phyloP scores from a whole-genome alignment of 2,329 filamentous ascomycete species.

The Fusarium sp. region DNA sequence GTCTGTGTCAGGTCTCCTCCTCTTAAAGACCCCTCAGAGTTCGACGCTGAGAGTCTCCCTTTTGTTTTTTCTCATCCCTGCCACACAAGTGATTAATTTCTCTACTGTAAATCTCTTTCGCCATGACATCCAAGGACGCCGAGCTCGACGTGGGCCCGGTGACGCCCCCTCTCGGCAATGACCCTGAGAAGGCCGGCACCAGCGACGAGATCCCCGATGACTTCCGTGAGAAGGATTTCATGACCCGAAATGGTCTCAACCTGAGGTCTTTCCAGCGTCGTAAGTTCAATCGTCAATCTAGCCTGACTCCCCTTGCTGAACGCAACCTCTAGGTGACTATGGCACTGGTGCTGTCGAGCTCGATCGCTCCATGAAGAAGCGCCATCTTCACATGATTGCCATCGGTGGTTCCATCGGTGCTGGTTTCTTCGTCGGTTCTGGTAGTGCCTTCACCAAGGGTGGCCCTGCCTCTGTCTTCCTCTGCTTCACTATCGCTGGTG shows the following conservation, averaged over 20 bases:
- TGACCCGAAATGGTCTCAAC: conserved; percentile 47
- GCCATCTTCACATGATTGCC: conserved; percentile 73
- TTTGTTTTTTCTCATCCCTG: not conserved
- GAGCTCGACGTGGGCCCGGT: conserved; percentile 25
- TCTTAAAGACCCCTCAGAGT: not conserved
- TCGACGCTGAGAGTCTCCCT: not conserved
- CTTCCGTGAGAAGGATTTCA: conserved; percentile 41
- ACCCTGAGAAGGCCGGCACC: conserved; percentile 27
- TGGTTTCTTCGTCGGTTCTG: conserved; percentile 73
- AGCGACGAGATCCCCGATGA: conserved; percentile 31
- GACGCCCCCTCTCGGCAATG: conserved; percentile 26
- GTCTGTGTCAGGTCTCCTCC: conserved; percentile 1
- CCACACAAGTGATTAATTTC: not conserved
- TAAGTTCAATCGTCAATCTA: conserved; percentile 9
- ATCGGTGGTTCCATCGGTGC: conserved; percentile 72
- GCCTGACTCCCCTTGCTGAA: conserved; percentile 14
- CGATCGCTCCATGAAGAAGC: conserved; percentile 64
- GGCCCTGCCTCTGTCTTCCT: conserved; percentile 60
- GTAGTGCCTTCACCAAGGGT: conserved; percentile 64
- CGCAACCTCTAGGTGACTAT: conserved; percentile 36
- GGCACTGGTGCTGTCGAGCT: conserved; percentile 49
- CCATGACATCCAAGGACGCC: conserved; percentile 39
- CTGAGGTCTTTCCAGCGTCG: conserved; percentile 39
- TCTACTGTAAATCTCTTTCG: not conserved
- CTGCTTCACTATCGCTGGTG: conserved; percentile 67